Evolutionary conservation across 2,329 filamentous ascomycete species (phyloP).

Genomic region (Sporothrix sp.): DNA sequence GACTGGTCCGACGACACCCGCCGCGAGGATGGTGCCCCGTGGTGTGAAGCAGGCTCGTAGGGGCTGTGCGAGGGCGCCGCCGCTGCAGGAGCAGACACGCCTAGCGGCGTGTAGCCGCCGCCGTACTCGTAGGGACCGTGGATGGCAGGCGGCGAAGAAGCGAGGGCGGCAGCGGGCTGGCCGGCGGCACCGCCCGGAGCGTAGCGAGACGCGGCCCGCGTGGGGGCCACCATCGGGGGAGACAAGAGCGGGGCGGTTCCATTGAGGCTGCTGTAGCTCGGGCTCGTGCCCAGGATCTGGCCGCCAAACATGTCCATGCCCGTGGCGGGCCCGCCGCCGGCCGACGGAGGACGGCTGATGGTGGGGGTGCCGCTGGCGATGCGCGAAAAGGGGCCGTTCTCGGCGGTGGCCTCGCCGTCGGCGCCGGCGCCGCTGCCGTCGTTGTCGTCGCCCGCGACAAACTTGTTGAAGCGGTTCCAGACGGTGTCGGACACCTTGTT

Average conservation of each 20-base stretch:
- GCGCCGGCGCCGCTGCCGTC: conserved; percentile 50
- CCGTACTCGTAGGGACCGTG: conserved; percentile 17
- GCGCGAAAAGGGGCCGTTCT: conserved; percentile 71
- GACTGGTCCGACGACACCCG: conserved; percentile 11
- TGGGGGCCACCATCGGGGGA: conserved; percentile 28
- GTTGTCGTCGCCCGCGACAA: conserved; percentile 83
- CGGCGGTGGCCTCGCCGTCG: conserved; percentile 45
- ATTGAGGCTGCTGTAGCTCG: conserved; percentile 21
- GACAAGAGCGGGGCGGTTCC: conserved; percentile 12
- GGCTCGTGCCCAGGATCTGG: conserved; percentile 17
- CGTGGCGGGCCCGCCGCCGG: conserved; percentile 43
- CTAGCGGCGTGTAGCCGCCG: conserved; percentile 8
- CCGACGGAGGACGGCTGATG: conserved; percentile 64
- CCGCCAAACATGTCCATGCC: conserved; percentile 68
- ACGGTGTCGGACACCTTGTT: conserved; percentile 88
- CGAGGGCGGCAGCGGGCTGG: neutral
- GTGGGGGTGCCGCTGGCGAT: conserved; percentile 67
- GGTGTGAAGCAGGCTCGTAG: conserved; percentile 20
- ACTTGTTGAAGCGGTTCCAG: conserved; percentile 91
- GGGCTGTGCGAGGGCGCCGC: conserved; percentile 12
- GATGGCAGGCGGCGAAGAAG: neutral
- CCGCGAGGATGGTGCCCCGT: conserved; percentile 6
- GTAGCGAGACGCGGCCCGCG: conserved; percentile 42
- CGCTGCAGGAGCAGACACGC: neutral
- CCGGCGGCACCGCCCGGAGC: conserved; percentile 28